Evolutionary conservation across 1,284 basidiomycete species (phyloP).

Genomic region (Pseudozyma hubeiensis): DNA sequence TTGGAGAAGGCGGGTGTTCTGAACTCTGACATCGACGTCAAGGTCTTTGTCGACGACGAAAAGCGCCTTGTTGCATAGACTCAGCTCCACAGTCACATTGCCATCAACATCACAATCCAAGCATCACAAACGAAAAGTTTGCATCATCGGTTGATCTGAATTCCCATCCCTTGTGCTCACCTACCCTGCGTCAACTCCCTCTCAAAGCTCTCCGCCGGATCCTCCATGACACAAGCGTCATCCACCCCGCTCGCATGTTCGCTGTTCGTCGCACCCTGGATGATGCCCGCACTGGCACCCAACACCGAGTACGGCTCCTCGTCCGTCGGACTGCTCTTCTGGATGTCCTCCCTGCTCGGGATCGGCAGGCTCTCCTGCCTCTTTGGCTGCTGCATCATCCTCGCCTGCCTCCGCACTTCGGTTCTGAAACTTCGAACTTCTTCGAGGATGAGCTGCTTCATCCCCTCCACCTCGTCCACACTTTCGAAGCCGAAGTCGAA

Average conservation of each 20-base stretch:
- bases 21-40: constrained; percentile 10
- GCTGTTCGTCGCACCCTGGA: constrained; percentile 46
- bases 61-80: constrained; percentile 28
- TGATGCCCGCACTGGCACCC: constrained; percentile 52
- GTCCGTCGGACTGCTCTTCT: constrained; percentile 49
- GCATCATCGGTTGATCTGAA: neutral
- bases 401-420: constrained; percentile 77
- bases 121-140: too few species aligned
- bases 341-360: constrained; percentile 64
- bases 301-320: constrained; percentile 40
- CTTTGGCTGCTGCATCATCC: constrained; percentile 42
- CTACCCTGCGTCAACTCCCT: constrained; percentile 44
- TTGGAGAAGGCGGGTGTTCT: constrained; percentile 62
- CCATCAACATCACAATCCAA: neutral
- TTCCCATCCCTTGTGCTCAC: constrained; percentile 1
- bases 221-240: constrained; percentile 60
- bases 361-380: constrained; percentile 53
- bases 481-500: constrained; percentile 99
- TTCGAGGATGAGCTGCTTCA: constrained; percentile 93
- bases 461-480: constrained; percentile 95
- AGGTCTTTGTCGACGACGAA: constrained; percentile 22
- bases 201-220: constrained; percentile 53
- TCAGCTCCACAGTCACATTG: neutral
- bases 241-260: constrained; percentile 48
- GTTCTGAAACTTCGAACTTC: constrained; percentile 90